phyloP scores from a whole-genome alignment of 208 protist species.

The Trypanosoma boissoni region DNA sequence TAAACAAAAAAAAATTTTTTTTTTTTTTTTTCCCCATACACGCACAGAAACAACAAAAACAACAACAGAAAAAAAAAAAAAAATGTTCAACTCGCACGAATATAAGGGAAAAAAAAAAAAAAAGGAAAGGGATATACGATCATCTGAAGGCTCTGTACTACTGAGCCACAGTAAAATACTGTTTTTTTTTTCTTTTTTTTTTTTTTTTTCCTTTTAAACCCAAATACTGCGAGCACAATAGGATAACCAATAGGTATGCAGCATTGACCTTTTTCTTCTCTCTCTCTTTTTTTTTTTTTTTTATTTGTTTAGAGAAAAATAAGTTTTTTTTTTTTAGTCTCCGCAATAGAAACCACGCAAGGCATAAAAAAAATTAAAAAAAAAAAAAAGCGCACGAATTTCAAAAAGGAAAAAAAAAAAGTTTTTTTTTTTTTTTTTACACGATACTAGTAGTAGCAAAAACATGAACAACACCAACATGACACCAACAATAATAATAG shows the following conservation, averaged over 20 bases:
- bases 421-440: slow-evolving; percentile 15
- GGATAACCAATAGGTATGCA: background rate
- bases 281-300: slow-evolving; percentile 10
- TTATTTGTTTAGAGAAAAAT: slow-evolving; percentile 9
- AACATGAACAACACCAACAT: slow-evolving; percentile 14
- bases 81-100: background rate
- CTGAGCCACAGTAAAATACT: background rate
- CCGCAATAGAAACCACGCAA: slow-evolving; percentile 7
- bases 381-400: background rate
- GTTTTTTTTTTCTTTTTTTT: slow-evolving; percentile 10
- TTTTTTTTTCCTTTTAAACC: too few relatives aligned
- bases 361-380: slow-evolving; percentile 6
- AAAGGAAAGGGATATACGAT: too few relatives aligned
- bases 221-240: too few relatives aligned
- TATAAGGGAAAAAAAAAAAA: background rate
- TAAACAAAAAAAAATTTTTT: too few relatives aligned
- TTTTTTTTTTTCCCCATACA: too few relatives aligned
- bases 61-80: slow-evolving; percentile 1
- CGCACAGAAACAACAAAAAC: background rate
- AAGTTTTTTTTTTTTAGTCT: slow-evolving; percentile 20
- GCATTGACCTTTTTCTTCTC: background rate
- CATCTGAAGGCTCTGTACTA: too few relatives aligned
- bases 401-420: slow-evolving; percentile 17
- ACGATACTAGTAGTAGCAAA: slow-evolving; percentile 5
- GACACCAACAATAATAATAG: slow-evolving; percentile 15